Conservation (phyloP, 2,329 filamentous ascomycete species). For the Fusarium odoratissimum region DNA sequence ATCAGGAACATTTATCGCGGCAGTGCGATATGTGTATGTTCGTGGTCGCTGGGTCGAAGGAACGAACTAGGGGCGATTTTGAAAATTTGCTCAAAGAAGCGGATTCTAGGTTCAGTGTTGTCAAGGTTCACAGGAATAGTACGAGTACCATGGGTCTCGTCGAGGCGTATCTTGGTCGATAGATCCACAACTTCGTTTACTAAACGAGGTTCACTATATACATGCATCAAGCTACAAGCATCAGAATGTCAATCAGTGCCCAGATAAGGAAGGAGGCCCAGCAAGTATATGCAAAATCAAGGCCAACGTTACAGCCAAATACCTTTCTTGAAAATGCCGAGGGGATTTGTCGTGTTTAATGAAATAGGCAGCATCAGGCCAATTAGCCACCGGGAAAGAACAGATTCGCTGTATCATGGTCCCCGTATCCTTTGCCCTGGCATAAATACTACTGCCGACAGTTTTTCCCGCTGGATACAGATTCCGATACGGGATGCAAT, state of each 20-base stretch:
- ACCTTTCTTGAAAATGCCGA: rapidly evolving
- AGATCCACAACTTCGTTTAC: rapidly evolving
- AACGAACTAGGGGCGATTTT: background rate
- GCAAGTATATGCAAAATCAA: rapidly evolving
- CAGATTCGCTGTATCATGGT: background rate
- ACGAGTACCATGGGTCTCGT: background rate
- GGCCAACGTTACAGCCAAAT: rapidly evolving
- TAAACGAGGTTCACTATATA: rapidly evolving
- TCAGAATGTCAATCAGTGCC: rapidly evolving
- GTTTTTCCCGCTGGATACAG: background rate
- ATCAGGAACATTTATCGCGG: background rate
- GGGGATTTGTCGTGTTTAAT: no score
- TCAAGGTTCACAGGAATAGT: background rate
- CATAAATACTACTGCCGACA: background rate
- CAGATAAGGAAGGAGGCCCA: background rate
- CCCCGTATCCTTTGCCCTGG: background rate
- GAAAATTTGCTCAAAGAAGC: background rate
- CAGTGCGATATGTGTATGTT: slow-evolving; percentile 1
- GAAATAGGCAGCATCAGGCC: background rate
- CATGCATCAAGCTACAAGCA: rapidly evolving
- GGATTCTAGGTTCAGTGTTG: background rate
- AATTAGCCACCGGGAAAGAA: background rate
- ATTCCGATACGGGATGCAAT: background rate
- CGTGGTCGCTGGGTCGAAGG: background rate
- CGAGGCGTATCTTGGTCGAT: background rate